These are phyloP conservation scores for Trichoderma sp. DNA, from an alignment of 2,329 filamentous ascomycete genomes.

Conservation along the genomic window DNA sequence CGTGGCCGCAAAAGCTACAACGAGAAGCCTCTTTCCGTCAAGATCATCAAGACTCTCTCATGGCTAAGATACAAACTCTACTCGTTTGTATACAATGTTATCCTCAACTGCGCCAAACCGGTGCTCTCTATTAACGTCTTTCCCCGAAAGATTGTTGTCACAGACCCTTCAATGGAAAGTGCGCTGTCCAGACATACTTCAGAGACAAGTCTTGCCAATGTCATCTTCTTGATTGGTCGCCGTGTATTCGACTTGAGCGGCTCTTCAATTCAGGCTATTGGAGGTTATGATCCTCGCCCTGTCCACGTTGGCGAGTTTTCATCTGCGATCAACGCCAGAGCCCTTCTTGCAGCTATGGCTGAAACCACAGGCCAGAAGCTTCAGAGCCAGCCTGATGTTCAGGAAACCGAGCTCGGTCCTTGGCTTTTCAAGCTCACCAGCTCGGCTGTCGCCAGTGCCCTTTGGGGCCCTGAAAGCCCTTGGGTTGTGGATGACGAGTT, in stretches of 20 bases:
- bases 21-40: background rate
- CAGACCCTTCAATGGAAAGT: constrained; percentile 38
- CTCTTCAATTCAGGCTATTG: constrained; percentile 34
- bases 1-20: background rate
- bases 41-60: background rate
- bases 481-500: constrained; percentile 40
- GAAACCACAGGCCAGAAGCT: constrained; percentile 33
- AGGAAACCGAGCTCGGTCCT: constrained; percentile 34
- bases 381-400: constrained; percentile 31
- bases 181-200: constrained; percentile 36
- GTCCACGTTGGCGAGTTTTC: constrained; percentile 38
- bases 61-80: constrained; percentile 13
- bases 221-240: constrained; percentile 38
- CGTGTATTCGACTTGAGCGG: constrained; percentile 36
- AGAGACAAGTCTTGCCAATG: constrained; percentile 40
- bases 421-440: constrained; percentile 40
- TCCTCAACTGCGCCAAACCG: constrained; percentile 13
- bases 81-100: constrained; percentile 16
- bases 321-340: constrained; percentile 32
- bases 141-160: constrained; percentile 37
- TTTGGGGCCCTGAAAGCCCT: constrained; percentile 40
- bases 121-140: constrained; percentile 39
- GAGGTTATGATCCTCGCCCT: constrained; percentile 37
- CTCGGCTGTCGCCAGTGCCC: constrained; percentile 39
- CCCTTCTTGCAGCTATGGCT: constrained; percentile 34